phyloP scores from a whole-genome alignment of 2,329 filamentous ascomycete species.

The Fusarium sp. region DNA sequence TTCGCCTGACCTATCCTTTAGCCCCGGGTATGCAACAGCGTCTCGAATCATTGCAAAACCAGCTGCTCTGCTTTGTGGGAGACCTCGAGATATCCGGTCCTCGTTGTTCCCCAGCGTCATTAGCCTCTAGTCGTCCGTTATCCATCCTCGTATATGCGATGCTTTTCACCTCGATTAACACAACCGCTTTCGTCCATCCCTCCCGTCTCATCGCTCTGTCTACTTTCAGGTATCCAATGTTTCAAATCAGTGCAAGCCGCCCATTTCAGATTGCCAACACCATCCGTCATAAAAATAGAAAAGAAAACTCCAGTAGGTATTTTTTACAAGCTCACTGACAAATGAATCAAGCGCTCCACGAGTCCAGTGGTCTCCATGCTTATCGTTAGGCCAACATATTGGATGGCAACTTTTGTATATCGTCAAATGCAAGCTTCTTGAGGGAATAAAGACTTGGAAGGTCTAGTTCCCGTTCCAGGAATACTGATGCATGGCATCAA shows the following conservation, averaged over 20 bases:
- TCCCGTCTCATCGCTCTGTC: conserved; percentile 25
- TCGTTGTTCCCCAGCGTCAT: conserved; percentile 27
- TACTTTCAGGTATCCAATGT: conserved; percentile 40
- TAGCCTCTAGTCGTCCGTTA: conserved; percentile 36
- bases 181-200: conserved; percentile 9
- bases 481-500: conserved; percentile 67
- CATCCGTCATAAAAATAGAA: conserved; percentile 41
- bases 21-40: conserved; percentile 30
- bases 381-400: conserved; percentile 38
- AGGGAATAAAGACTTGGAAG: conserved; percentile 12
- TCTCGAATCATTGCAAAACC: conserved; percentile 34
- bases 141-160: conserved; percentile 35
- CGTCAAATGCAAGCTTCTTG: conserved; percentile 39
- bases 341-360: conserved; percentile 41
- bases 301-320: conserved; percentile 43
- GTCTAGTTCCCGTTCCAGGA: conserved; percentile 67
- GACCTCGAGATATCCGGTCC: conserved; percentile 20
- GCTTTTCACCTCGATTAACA: conserved; percentile 32
- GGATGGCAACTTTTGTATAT: conserved; percentile 41
- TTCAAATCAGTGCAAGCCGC: conserved; percentile 44
- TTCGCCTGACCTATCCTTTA: conserved; percentile 28
- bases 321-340: conserved; percentile 48
- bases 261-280: conserved; percentile 47
- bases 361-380: conserved; percentile 43
- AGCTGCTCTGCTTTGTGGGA: conserved; percentile 21